A percentile compares a stretch with the other conserved stretches of the same genome.
Evolutionary conservation across 106 monocot species (phyloP).

Genomic region (Triglochin maritima): DNA sequence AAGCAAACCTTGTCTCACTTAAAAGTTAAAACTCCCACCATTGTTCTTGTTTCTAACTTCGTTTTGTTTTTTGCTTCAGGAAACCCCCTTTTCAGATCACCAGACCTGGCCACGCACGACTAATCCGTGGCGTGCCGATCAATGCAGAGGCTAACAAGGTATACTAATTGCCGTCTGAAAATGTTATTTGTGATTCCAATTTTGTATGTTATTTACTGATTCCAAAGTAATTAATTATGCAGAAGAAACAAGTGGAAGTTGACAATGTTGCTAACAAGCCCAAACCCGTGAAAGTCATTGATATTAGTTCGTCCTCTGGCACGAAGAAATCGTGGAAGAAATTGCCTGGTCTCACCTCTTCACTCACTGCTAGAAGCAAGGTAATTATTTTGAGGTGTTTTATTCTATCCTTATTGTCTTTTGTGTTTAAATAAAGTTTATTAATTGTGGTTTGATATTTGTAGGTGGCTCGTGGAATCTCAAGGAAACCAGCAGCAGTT

Average conservation of each 20-base stretch:
- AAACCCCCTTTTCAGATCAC: slow-evolving; percentile 1
- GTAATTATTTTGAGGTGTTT: not conserved
- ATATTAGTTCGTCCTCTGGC: not conserved
- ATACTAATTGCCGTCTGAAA: slow-evolving; percentile 4
- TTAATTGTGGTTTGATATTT: not conserved
- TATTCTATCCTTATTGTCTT: not conserved
- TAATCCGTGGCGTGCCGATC: slow-evolving; percentile 34
- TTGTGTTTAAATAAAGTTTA: not conserved
- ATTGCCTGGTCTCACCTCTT: slow-evolving; percentile 13
- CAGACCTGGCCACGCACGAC: slow-evolving; percentile 28
- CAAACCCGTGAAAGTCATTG: slow-evolving; percentile 2
- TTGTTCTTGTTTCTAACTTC: not conserved
- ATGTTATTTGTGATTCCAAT: not conserved
- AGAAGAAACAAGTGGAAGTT: not conserved
- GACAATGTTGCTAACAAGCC: not conserved
- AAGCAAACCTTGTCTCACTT: too few relatives aligned
- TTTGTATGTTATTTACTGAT: not conserved
- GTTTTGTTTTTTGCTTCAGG: not conserved
- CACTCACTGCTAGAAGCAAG: slow-evolving; percentile 23
- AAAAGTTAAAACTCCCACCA: too few relatives aligned
- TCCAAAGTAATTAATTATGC: not conserved
- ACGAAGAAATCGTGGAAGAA: slow-evolving; percentile 7
- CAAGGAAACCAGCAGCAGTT: slow-evolving; percentile 8
- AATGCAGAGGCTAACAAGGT: slow-evolving; percentile 2
- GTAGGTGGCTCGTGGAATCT: slow-evolving; percentile 35